Percentiles rank a stretch among this genome's conserved stretches.
phyloP scores from a whole-genome alignment of 148 eudicot species.

The Chenopodium suecicum region DNA sequence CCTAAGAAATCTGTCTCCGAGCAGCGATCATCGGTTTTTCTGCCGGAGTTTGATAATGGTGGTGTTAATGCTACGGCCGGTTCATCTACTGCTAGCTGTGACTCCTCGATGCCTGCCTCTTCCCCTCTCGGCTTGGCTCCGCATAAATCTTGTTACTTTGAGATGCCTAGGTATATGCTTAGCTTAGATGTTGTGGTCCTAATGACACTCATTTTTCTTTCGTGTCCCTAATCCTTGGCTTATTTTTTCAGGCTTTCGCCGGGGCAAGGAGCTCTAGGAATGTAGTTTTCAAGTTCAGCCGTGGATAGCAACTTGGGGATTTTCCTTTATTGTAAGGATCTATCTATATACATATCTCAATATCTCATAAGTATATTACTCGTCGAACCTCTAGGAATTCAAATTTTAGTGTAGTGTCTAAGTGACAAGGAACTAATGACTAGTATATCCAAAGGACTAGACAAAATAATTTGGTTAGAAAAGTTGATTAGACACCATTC shows the following conservation, averaged over 20 bases:
- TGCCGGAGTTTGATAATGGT: conserved; percentile 36
- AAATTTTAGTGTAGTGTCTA: too few species aligned
- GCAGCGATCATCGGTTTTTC: conserved; percentile 31
- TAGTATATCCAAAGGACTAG: too few species aligned
- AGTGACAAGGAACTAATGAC: too few species aligned
- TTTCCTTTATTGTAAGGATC: conserved; percentile 48
- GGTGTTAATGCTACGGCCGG: conserved; percentile 7
- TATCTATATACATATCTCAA: not conserved
- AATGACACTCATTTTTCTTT: not conserved
- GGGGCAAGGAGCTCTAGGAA: conserved; percentile 69
- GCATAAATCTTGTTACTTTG: conserved; percentile 47
- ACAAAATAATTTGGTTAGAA: too few species aligned
- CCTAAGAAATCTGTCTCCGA: conserved; percentile 64
- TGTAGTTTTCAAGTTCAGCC: conserved; percentile 43
- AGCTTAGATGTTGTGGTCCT: not conserved
- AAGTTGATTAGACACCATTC: not conserved
- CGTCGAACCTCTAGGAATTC: not conserved
- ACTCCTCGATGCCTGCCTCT: conserved; percentile 31
- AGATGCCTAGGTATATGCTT: conserved; percentile 67
- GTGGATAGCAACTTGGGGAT: conserved; percentile 46
- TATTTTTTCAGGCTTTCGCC: conserved; percentile 38
- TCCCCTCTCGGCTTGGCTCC: conserved; percentile 42
- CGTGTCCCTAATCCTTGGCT: not conserved
- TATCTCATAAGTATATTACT: not conserved
- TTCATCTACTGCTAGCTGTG: conserved; percentile 34